phyloP scores from a whole-genome alignment of 163 green algal genomes.

The Volvox carteri region DNA sequence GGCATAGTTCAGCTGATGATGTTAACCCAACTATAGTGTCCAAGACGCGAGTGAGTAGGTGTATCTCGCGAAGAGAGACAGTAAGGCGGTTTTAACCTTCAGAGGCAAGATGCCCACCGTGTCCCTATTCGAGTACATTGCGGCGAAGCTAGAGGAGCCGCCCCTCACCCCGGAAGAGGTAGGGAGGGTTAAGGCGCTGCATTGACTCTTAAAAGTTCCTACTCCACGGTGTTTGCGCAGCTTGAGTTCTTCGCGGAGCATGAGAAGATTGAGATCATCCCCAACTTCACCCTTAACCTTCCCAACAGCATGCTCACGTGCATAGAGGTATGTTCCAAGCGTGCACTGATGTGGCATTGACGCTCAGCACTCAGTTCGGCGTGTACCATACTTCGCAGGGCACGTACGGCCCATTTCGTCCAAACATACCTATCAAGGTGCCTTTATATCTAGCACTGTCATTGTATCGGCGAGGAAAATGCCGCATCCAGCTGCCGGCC shows the following conservation, averaged over 20 bases:
- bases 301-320: conserved; percentile 67
- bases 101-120: conserved; percentile 40
- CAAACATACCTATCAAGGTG: conserved; percentile 84
- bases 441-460: conserved; percentile 90
- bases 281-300: conserved; percentile 84
- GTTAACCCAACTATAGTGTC: too few species aligned
- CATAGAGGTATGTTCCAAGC: conserved; percentile 73
- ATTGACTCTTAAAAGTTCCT: too few species aligned
- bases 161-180: conserved; percentile 64
- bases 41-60: too few species aligned
- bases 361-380: too few species aligned
- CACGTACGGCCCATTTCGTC: conserved; percentile 87
- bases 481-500: conserved; percentile 81
- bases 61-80: too few species aligned
- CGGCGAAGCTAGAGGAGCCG: conserved; percentile 37
- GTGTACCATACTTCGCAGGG: too few species aligned
- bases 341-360: too few species aligned
- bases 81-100: too few species aligned
- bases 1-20: too few species aligned
- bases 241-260: conserved; percentile 89
- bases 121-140: conserved; percentile 52
- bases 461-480: conserved; percentile 87
- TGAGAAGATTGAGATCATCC: conserved; percentile 79
- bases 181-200: too few species aligned
- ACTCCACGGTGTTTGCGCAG: conserved; percentile 63